phyloP scores from a whole-genome alignment of 352 stramenopile genomes.

The Bremia lactucae region DNA sequence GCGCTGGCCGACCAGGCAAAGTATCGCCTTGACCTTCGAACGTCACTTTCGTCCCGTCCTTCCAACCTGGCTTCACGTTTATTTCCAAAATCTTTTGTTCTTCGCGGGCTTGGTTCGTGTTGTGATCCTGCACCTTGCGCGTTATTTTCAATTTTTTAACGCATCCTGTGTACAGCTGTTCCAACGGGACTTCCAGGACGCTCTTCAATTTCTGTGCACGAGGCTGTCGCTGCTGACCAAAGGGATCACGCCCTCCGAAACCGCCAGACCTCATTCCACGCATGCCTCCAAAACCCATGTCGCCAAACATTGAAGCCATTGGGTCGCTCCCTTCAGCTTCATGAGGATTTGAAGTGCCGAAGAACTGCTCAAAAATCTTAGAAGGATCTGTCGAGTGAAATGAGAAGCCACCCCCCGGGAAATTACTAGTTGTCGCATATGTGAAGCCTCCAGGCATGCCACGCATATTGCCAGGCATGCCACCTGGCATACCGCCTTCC shows the following conservation, averaged over 20 bases:
- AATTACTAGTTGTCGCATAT: conserved; percentile 37
- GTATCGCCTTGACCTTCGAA: conserved; percentile 90
- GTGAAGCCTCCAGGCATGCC: conserved; percentile 45
- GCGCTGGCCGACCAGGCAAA: conserved; percentile 83
- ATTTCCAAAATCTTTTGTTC: conserved; percentile 94
- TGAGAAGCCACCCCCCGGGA: conserved; percentile 49
- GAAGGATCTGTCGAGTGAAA: conserved; percentile 73
- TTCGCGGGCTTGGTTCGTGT: conserved; percentile 82
- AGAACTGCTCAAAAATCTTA: conserved; percentile 89
- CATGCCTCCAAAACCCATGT: conserved; percentile 48
- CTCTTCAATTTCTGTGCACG: conserved; percentile 51
- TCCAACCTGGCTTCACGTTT: conserved; percentile 93
- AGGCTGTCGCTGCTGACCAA: conserved; percentile 20
- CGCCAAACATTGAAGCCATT: conserved; percentile 60
- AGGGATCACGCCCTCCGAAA: conserved; percentile 30
- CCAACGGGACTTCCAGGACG: conserved; percentile 89
- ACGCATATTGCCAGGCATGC: conserved; percentile 33
- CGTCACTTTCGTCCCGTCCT: conserved; percentile 92
- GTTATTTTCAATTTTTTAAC: conserved; percentile 93
- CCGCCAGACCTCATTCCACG: conserved; percentile 25
- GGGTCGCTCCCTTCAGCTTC: conserved; percentile 63
- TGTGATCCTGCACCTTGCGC: conserved; percentile 80
- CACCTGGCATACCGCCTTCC: conserved; percentile 19
- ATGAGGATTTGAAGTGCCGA: conserved; percentile 72
- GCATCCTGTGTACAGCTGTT: conserved; percentile 74